These are phyloP conservation scores for Jimgerdemannia lactiflua DNA, from an alignment of 192 early-diverging fungal species.

Conservation along the genomic window DNA sequence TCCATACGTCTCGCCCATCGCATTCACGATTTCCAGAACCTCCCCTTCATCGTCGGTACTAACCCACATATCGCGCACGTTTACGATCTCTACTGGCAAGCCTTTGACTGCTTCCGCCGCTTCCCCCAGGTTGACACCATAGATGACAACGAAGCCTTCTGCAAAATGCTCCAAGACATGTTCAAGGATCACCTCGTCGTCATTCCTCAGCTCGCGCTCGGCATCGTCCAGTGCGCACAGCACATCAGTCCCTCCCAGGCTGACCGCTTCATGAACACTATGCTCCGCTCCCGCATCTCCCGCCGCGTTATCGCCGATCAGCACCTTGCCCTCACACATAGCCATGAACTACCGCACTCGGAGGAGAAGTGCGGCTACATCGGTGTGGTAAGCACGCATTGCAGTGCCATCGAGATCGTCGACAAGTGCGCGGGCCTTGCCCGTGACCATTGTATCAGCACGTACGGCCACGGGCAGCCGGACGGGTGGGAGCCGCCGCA, in stretches of 20 bases:
- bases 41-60: conserved; percentile 93
- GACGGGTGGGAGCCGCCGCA: conserved; percentile 57
- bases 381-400: conserved; percentile 70
- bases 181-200: conserved; percentile 81
- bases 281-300: conserved; percentile 86
- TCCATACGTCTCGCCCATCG: conserved; percentile 92
- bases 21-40: conserved; percentile 89
- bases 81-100: conserved; percentile 89
- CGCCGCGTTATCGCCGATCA: conserved; percentile 92
- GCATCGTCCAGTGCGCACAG: conserved; percentile 76
- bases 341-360: conserved; percentile 32
- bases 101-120: conserved; percentile 80
- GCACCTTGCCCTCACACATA: conserved; percentile 78
- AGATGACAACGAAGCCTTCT: conserved; percentile 83
- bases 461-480: not conserved
- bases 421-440: conserved; percentile 27
- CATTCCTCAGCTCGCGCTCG: conserved; percentile 89
- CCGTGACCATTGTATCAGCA: not conserved
- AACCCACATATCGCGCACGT: conserved; percentile 88
- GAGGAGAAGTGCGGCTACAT: conserved; percentile 48
- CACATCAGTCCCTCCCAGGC: conserved; percentile 62
- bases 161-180: conserved; percentile 67
- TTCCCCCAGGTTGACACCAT: conserved; percentile 72
- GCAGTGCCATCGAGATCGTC: conserved; percentile 50
- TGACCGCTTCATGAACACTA: conserved; percentile 91